Conservation (phyloP, 768 basidiomycete species). For the Russula ochroleuca region DNA sequence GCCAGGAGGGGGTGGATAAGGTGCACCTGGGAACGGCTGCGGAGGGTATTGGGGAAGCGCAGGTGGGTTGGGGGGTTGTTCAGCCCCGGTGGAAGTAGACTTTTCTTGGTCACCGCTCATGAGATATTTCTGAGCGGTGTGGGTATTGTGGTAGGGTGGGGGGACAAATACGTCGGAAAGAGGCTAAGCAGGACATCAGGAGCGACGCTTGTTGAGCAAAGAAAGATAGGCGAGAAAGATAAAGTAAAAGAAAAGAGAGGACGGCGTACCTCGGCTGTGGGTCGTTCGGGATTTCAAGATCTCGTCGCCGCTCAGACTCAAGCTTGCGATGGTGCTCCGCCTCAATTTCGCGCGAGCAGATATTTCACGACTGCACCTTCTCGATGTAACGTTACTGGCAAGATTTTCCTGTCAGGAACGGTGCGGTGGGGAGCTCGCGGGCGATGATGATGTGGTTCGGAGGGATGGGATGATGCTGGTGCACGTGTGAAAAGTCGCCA, state of each 20-base stretch:
- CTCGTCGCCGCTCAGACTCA: conserved; percentile 30
- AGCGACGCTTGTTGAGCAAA: not conserved
- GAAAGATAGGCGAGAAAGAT: not conserved
- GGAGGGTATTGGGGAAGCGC: conserved; percentile 25
- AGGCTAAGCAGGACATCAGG: not conserved
- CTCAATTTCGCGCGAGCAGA: conserved; percentile 20
- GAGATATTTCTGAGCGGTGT: not conserved
- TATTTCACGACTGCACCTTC: not conserved
- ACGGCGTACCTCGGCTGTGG: conserved; percentile 25
- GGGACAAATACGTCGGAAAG: not conserved
- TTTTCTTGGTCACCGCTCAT: conserved; percentile 28
- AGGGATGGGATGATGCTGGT: conserved; percentile 24
- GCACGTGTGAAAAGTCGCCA: conserved; percentile 23
- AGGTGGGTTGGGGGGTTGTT: conserved; percentile 20
- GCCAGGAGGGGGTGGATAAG: conserved; percentile 26
- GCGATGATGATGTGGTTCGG: conserved; percentile 26
- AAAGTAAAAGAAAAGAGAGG: not conserved
- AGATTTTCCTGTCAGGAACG: not conserved
- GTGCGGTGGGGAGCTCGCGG: not conserved
- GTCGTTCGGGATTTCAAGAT: conserved; percentile 29
- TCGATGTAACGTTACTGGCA: conserved; percentile 2
- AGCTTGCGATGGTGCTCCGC: conserved; percentile 24
- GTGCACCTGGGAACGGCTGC: conserved; percentile 16
- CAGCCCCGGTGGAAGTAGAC: conserved; percentile 9
- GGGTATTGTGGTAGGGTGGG: not conserved